Base-by-base conservation (phyloP, 192 early-diverging fungal species). In the Chytriomyces confervae region DNA sequence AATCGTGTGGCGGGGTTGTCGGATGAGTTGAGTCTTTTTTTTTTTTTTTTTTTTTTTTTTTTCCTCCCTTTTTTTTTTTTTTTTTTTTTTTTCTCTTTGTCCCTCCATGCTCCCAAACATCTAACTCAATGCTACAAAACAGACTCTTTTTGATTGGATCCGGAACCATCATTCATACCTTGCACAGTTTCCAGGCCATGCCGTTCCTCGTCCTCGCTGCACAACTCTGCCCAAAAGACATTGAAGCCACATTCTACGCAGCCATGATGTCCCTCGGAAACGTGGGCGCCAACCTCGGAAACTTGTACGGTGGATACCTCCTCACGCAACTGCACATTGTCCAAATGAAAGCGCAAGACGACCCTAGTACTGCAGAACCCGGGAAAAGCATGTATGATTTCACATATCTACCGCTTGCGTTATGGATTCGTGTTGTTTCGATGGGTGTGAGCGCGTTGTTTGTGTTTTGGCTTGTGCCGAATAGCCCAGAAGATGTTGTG, bases 221-320 rank as follows among this genome's bases (percentile, higher is more conserved):
- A 5, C 78, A 79, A 46, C 66, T 79, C 23, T 79, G 78, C 57
- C 78, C 78, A 24, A 62, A 61, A 18, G 78, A 76, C 66, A 79
- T 79, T 66, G 78, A 79, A 66, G 78, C 78, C 20, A 79, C 78
- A 24, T 79, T 79, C 61, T 79, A 75, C 29, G 78, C 78, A 18
- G 66, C 62, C 8, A 75, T 79, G 74, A 79, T 75, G 72, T 67
- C 62, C 8, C 50, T 73, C 44, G 67, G 68, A 43, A 79, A 79
- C 74, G 51, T 69, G 69, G 78, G 78, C 23, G 72, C 53, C 11
- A 79, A 79, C 62, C 64, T 79, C 65, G 78, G 68, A 23, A 79
- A 75, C 10, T 3, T 79, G 47, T 79, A 62, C 45, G 78, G 78
- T 0, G 78, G 78, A 6, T 68, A 71, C 51, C 57, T 79, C 57